Base-by-base conservation (phyloP, 2,329 filamentous ascomycete species). In the Fusarium sarcochroum region DNA sequence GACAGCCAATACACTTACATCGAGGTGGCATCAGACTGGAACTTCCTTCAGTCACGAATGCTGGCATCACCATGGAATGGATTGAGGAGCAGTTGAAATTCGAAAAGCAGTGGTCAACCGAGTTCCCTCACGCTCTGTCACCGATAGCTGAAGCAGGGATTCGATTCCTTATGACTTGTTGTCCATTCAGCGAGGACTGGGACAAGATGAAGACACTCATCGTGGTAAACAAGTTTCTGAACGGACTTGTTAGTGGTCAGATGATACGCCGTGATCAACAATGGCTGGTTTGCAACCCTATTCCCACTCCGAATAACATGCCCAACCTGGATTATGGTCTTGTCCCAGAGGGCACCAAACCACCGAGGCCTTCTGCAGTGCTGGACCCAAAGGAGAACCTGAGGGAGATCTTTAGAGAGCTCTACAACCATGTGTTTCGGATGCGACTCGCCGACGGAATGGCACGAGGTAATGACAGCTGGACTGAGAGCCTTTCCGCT, bases 1-100 rank as follows among this genome's bases (percentile, higher is more conserved):
- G 25, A 6, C 10, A 17, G 17, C 18, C 46, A 6, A 14, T 18
- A 30, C 27, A 10, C 9, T 13, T 30, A 13, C 13, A 30, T 30
- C 27, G 10, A 15, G 5, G 20, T n/a, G 14, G 14, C 4, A 21
- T 14, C 13, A 17, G 18, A 9, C 15, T 42, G 17, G 37, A 21
- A 15, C 37, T 52, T 7, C 15, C 48, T 17, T 53, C 54, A 9
- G 27, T 57, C 14, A 13, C 23, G 9, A 14, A 57, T 4, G 37
- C 47, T n/a, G 54, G 54, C 9, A 14, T 57, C 7, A 42, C 21
- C 13, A 57, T 57, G 54, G 27, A 57, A 6, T 53, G 54, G 54
- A 42, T 57, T 14, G 32, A 8, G 6, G 27, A 42, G 17, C 47
- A 57, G 7, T 21, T 57, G 18, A 20, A 5, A 34, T 7, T 42